phyloP scores from a whole-genome alignment of 2,329 filamentous ascomycete genomes.

The Aplosporella prunicola region DNA sequence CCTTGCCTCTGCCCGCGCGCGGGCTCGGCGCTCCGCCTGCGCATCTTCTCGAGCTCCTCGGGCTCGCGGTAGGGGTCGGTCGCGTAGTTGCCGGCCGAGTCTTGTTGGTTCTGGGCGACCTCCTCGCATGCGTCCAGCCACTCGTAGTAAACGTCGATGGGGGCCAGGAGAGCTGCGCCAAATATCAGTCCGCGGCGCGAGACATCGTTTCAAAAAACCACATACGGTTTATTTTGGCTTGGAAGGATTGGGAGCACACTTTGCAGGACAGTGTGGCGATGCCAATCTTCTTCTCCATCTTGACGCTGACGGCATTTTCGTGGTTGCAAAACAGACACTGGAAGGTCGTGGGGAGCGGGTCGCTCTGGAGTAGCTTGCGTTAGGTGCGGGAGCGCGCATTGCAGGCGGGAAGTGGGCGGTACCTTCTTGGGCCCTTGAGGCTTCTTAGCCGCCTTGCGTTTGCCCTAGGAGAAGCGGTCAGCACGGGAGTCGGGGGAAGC shows the following conservation, averaged over 20 bases:
- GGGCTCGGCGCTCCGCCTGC: conserved; percentile 1
- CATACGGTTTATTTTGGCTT: conserved; percentile 86
- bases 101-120: conserved; percentile 54
- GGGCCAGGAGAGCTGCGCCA: conserved; percentile 66
- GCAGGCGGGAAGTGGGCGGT: conserved; percentile 13
- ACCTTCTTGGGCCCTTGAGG: conserved; percentile 77
- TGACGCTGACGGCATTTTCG: conserved; percentile 82
- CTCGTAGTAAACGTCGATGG: conserved; percentile 93
- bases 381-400: conserved; percentile 2
- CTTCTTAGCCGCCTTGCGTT: conserved; percentile 79
- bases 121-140: conserved; percentile 93
- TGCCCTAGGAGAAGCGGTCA: conserved; percentile 52
- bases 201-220: conserved; percentile 11
- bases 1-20: conserved; percentile 13
- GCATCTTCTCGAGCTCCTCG: conserved; percentile 3
- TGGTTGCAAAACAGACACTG: conserved; percentile 98
- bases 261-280: conserved; percentile 82
- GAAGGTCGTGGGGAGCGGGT: conserved; percentile 72
- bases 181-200: no score
- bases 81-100: conserved; percentile 19
- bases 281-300: conserved; percentile 86
- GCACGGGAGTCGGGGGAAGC: not conserved
- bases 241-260: conserved; percentile 86
- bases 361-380: conserved; percentile 32
- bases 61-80: conserved; percentile 8